Evolutionary conservation across 768 basidiomycete species (phyloP).

Genomic region (Trametes meyenii): DNA sequence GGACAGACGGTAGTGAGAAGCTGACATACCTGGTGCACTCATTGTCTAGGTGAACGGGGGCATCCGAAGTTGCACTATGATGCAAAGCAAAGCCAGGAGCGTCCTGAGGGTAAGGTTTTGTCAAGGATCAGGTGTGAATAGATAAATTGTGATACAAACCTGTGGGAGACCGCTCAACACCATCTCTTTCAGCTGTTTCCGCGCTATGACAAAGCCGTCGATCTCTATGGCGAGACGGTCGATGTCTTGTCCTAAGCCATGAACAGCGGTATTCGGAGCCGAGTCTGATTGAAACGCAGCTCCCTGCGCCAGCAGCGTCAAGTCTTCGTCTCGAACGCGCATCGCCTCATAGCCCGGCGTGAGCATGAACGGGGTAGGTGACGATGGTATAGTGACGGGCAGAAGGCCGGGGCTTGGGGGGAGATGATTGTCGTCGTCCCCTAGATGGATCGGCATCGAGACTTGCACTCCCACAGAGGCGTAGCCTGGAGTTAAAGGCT

Average conservation of each 20-base stretch:
- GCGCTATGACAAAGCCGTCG: conserved; percentile 8
- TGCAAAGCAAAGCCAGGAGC: too few species aligned
- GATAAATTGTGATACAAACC: neutral
- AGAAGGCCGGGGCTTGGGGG: conserved; percentile 15
- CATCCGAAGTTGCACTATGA: neutral
- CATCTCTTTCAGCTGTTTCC: conserved; percentile 6
- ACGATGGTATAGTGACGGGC: conserved; percentile 1
- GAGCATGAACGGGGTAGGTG: conserved; percentile 14
- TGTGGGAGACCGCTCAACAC: neutral
- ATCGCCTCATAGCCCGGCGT: neutral
- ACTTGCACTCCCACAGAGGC: neutral
- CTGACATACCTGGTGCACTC: conserved; percentile 11
- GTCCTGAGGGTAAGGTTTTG: neutral
- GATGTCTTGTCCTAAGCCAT: conserved; percentile 6
- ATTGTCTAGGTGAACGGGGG: neutral
- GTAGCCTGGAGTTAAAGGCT: neutral
- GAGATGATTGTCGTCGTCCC: neutral
- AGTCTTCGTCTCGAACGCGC: neutral
- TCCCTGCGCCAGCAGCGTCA: neutral
- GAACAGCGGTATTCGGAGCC: neutral
- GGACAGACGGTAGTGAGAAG: neutral
- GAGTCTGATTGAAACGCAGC: too few species aligned
- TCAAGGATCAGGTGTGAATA: neutral
- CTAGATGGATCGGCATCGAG: neutral
- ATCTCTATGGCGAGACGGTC: conserved; percentile 9